A percentile compares a stretch with the other conserved stretches of the same genome.
Evolutionary conservation across 257 asterid species (phyloP).

Genomic region (Striga asiatica): DNA sequence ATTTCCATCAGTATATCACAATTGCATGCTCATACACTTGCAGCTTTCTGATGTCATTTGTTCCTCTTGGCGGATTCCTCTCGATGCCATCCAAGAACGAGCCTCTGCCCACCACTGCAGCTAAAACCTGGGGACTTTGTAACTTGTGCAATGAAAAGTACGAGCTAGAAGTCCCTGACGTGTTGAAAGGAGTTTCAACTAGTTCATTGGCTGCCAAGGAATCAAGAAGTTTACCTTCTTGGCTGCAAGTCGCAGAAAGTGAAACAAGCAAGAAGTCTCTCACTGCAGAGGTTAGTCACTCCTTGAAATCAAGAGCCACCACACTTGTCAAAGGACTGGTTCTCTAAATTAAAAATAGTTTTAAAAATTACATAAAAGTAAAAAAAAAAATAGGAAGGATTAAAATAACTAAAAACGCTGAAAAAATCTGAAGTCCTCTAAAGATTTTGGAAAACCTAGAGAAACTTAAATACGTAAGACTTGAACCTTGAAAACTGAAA

Average conservation of each 20-base stretch:
- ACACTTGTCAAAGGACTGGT: too few species aligned
- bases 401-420: too few species aligned
- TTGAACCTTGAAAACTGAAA: too few species aligned
- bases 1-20: conserved; percentile 21
- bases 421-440: too few species aligned
- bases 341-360: too few species aligned
- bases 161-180: conserved; percentile 60
- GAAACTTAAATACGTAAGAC: too few species aligned
- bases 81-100: conserved; percentile 60
- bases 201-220: conserved; percentile 36
- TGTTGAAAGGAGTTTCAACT: conserved; percentile 35
- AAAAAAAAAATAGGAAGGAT: too few species aligned
- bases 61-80: conserved; percentile 92
- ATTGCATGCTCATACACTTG: conserved; percentile 23
- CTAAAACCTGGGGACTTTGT: conserved; percentile 44
- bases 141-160: conserved; percentile 55
- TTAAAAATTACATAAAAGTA: too few species aligned
- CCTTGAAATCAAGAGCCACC: too few species aligned
- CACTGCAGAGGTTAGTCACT: conserved; percentile 53
- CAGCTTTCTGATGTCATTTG: conserved; percentile 96
- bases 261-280: conserved; percentile 39
- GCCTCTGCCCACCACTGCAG: conserved; percentile 20
- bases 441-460: too few species aligned
- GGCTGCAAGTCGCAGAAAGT: conserved; percentile 50
- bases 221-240: conserved; percentile 42